These are phyloP conservation scores for Venturia oleaginea DNA, from an alignment of 2,329 filamentous ascomycete genomes.

Conservation along the genomic window DNA sequence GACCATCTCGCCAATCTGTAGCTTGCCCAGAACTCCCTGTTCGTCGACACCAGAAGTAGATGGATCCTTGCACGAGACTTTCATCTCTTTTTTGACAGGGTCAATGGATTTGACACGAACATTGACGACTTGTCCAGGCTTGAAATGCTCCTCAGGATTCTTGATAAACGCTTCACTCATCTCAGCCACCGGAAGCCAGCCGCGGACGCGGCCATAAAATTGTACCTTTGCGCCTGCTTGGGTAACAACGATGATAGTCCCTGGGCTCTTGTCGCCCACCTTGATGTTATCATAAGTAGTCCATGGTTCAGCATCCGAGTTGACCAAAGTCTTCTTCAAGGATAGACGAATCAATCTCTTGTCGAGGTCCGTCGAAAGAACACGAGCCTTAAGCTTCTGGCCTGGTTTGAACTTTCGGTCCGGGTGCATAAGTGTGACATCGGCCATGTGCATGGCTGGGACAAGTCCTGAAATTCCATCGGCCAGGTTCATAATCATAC, in stretches of 20 bases:
- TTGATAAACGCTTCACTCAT: constrained; percentile 97
- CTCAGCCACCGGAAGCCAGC: constrained; percentile 84
- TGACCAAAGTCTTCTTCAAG: constrained; percentile 87
- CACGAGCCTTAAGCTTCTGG: constrained; percentile 71
- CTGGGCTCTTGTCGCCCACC: constrained; percentile 69
- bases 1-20: constrained; percentile 66
- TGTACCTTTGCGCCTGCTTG: constrained; percentile 77
- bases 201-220: constrained; percentile 77
- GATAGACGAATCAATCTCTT: constrained; percentile 79
- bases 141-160: constrained; percentile 83
- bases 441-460: constrained; percentile 77
- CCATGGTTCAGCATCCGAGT: constrained; percentile 75
- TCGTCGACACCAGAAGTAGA: constrained; percentile 71
- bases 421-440: constrained; percentile 78
- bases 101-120: constrained; percentile 81
- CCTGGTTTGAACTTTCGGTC: constrained; percentile 94
- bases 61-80: constrained; percentile 89
- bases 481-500: constrained; percentile 72
- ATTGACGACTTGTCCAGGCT: constrained; percentile 79
- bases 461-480: constrained; percentile 87
- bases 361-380: constrained; percentile 67
- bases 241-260: constrained; percentile 77
- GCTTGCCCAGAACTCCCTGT: constrained; percentile 58
- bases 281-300: constrained; percentile 65
- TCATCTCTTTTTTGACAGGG: constrained; percentile 58